Evolutionary conservation across 2,329 filamentous ascomycete genomes (phyloP), one percentile per base, ranked within the genome.

Genomic region (Hirsutella thompsonii): DNA sequence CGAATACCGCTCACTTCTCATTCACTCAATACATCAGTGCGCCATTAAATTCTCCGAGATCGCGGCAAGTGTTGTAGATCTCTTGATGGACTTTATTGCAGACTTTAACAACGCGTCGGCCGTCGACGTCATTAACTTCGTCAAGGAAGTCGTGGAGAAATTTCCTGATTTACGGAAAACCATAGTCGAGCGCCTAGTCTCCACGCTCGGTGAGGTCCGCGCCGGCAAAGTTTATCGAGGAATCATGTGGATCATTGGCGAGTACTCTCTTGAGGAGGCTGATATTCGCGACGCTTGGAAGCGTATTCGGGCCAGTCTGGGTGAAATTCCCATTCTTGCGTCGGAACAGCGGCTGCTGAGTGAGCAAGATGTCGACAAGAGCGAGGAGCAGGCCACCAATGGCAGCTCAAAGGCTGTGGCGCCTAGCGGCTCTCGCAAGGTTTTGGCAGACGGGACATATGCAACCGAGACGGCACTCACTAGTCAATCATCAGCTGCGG

Each of bases 21-120:
- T 98, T 51, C 88, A 95, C 62, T 87, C 89, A 30, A 98, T 98
- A 56, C 92, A 98, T 62, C 88, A 93, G 60, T 96, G 92, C 61
- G 92, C 92, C 52, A 96, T 98, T 71, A 95, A 94, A 59, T 96
- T 96, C 68, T 96, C 92, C 10, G 90, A 98, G 63, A 90, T 98
- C 47, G 92, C 92, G 20, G 85, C 90, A 36, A 96, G 87, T 56
- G 92, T 98, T 14, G 92, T 98, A 41, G 92, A 92, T 49, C 76
- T 95, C 36, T 74, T 98, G 41, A 98, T 98, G 92, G 92, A 98
- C 63, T 96, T 96, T 59, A 95, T 98, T 55, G 87, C 85, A 39
- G 92, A 98, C 61, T 95, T 96, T 61, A 96, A 94, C 69, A 95
- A 94, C 56, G 83, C 85, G 36, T 94, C 90, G 2, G 92, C 92